Evolutionary conservation across 306 rosid species (phyloP).

Genomic region (Trifolium subterraneum): DNA sequence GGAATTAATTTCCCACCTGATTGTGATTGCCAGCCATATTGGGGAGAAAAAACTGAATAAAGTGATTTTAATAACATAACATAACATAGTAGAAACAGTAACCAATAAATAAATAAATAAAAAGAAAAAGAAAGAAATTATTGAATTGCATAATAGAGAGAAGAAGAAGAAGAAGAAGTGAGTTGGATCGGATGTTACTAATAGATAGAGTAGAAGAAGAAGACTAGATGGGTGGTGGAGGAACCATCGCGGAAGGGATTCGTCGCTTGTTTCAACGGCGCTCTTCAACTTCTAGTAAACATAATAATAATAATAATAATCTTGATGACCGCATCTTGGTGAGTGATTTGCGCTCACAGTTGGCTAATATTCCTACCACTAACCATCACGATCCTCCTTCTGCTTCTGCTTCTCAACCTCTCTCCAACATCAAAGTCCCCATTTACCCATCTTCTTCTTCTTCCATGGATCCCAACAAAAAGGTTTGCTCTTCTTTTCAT

Average conservation of each 20-base stretch:
- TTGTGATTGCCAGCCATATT: no score
- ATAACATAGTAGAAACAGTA: no score
- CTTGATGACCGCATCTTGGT: conserved; percentile 29
- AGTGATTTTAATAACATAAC: no score
- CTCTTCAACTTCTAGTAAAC: conserved; percentile 7
- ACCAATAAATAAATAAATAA: no score
- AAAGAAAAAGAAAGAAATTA: no score
- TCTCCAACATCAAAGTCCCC: conserved; percentile 53
- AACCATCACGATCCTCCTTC: not conserved
- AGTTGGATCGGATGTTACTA: no score
- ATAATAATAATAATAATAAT: not conserved
- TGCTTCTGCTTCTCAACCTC: not conserved
- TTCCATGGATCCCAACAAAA: conserved; percentile 55
- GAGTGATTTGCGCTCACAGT: conserved; percentile 52
- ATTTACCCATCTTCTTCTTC: conserved; percentile 22
- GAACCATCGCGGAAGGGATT: conserved; percentile 51
- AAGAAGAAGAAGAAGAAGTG: no score
- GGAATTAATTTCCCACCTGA: no score
- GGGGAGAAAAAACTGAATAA: no score
- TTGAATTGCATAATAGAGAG: not conserved
- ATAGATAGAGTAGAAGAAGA: no score
- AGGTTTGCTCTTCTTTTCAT: conserved; percentile 22
- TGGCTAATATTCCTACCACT: conserved; percentile 44
- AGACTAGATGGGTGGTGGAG: conserved; percentile 59
- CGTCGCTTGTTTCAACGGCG: conserved; percentile 61